These are phyloP conservation scores for Datura wrightii DNA, from an alignment of 257 asterid species.

Conservation along the genomic window DNA sequence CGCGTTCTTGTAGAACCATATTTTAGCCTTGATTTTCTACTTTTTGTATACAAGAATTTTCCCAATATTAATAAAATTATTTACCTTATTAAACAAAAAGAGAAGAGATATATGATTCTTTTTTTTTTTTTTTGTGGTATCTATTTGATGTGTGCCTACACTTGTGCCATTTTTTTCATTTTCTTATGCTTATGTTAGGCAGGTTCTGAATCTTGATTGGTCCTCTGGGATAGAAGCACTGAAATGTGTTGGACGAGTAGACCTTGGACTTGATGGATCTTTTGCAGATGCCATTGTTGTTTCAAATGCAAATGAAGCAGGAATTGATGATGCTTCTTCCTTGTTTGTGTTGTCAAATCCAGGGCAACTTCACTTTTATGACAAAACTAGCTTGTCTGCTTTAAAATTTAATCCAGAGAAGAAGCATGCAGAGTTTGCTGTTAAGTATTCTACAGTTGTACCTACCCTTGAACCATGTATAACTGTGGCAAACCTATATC, in stretches of 20 bases:
- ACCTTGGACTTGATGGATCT: conserved; percentile 86
- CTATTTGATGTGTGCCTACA: conserved; percentile 2
- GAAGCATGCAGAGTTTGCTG: conserved; percentile 53
- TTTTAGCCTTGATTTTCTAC: not conserved
- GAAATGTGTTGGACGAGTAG: conserved; percentile 82
- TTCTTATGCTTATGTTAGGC: conserved; percentile 39
- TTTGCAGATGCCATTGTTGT: conserved; percentile 75
- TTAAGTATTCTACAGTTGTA: conserved; percentile 67
- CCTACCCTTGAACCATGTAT: conserved; percentile 84
- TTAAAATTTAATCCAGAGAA: conserved; percentile 67
- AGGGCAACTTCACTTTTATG: conserved; percentile 82
- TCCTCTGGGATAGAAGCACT: conserved; percentile 79
- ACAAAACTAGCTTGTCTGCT: conserved; percentile 60
- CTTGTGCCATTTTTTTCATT: not conserved
- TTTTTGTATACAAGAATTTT: not conserved
- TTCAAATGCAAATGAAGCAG: conserved; percentile 57
- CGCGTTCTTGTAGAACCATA: conserved; percentile 4
- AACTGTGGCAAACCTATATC: conserved; percentile 70
- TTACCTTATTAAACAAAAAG: not conserved
- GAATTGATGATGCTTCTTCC: conserved; percentile 51
- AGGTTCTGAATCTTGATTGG: conserved; percentile 97
- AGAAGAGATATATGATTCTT: not conserved
- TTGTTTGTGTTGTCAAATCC: conserved; percentile 83
- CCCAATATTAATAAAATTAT: not conserved
- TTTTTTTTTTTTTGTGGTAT: not conserved